Evolutionary conservation across 345 rosid genomes (phyloP).

Genomic region (Raphanus raphanistrum): DNA sequence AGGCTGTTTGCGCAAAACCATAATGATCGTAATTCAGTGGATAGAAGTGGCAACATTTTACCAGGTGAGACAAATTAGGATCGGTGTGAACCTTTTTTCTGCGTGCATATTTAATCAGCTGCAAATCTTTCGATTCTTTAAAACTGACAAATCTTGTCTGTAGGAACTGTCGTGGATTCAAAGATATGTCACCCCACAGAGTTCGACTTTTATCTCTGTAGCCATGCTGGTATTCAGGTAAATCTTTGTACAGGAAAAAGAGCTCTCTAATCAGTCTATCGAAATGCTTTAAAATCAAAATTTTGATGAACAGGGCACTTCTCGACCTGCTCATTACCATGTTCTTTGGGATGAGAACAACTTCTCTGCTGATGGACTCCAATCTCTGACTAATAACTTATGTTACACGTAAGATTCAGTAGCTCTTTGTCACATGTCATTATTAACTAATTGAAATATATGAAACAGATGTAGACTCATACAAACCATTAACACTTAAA

Average conservation of each 20-base stretch:
- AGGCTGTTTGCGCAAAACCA: slow-evolving; percentile 91
- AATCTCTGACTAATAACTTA: slow-evolving; percentile 83
- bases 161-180: slow-evolving; percentile 97
- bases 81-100: background rate
- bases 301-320: slow-evolving; percentile 64
- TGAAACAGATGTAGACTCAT: no score
- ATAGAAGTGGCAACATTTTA: slow-evolving; percentile 86
- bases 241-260: background rate
- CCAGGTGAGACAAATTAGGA: slow-evolving; percentile 56
- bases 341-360: slow-evolving; percentile 99
- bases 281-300: background rate
- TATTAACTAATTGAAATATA: no score
- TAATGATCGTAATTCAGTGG: slow-evolving; percentile 69
- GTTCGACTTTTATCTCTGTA: slow-evolving; percentile 94
- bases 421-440: background rate
- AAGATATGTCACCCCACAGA: slow-evolving; percentile 98
- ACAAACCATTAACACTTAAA: background rate
- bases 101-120: background rate
- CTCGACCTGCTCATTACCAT: slow-evolving; percentile 97
- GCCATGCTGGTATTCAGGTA: slow-evolving; percentile 99
- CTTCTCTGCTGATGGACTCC: slow-evolving; percentile 88
- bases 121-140: background rate
- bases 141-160: background rate
- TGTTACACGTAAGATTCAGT: slow-evolving; percentile 77
- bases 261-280: background rate